Evolutionary conservation across 768 basidiomycete genomes (phyloP).

Genomic region (Mycena chlorophos): DNA sequence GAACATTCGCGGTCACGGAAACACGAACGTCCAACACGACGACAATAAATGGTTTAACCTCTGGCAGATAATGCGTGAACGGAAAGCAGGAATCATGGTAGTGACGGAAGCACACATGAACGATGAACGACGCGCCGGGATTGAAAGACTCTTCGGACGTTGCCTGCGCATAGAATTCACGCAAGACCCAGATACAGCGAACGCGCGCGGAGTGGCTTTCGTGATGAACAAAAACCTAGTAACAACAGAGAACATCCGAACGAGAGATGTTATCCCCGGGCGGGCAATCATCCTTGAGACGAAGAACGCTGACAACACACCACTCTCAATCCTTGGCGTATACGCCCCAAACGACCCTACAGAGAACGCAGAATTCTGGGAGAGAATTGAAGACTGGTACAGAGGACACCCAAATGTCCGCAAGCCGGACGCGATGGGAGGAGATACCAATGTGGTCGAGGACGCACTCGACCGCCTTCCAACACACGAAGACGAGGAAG

Average conservation of each 20-base stretch:
- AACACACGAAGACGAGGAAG: conserved; percentile 15
- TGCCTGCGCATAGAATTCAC: conserved; percentile 23
- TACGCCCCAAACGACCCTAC: conserved; percentile 36
- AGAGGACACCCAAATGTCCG: conserved; percentile 4
- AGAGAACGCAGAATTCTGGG: conserved; percentile 35
- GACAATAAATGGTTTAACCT: neutral
- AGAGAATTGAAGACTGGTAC: conserved; percentile 12
- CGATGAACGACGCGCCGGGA: conserved; percentile 1
- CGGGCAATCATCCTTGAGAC: neutral
- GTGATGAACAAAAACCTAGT: conserved; percentile 32
- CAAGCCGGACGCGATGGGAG: conserved; percentile 36
- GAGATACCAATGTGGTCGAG: conserved; percentile 46
- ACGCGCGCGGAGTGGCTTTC: conserved; percentile 33
- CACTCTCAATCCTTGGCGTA: conserved; percentile 30
- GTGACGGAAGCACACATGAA: conserved; percentile 35
- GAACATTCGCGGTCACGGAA: neutral
- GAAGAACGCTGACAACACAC: conserved; percentile 18
- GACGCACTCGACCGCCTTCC: conserved; percentile 39
- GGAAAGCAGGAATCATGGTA: conserved; percentile 29
- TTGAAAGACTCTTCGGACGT: conserved; percentile 4
- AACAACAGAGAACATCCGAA: conserved; percentile 1
- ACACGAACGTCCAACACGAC: neutral
- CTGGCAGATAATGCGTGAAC: conserved; percentile 21
- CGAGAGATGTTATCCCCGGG: neutral
- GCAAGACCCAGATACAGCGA: conserved; percentile 14